Evolutionary conservation across 2,329 filamentous ascomycete genomes (phyloP), one percentile per base, ranked within the genome.

Genomic region (Metarhizium guizhouense): DNA sequence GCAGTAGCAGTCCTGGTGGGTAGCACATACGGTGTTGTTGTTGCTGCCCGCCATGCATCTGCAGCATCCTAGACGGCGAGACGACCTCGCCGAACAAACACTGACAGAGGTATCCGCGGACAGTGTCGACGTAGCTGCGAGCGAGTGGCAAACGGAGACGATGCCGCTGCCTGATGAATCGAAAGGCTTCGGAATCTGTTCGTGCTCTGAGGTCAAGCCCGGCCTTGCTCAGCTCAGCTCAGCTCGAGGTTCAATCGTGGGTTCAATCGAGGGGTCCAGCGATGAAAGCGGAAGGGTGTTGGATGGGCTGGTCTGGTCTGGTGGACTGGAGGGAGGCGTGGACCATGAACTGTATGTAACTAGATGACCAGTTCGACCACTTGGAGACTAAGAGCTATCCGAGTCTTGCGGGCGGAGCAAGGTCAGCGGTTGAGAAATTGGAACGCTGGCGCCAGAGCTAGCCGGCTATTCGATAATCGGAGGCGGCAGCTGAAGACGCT

Each of bases 51-150:
- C 70, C 70, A 74, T 74, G 69, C 68, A 68, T 71, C 67, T 70
- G 70, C 66, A 70, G 70, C 72, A 74, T 74, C 70, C 64, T 73
- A 70, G 68, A 63, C 65, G 64, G 64, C 63, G 63, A 64, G 59
- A 57, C 51, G 43, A 47, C 47, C 43, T 53, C 56, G 55, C 54
- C 57, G 58, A 40, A 20, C 48, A 53, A 40, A 47, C 40, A 45
- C 36, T 52, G 57, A 42, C 52, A 54, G 52, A 53, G 48, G 59
- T 58, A 53, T 57, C 53, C 58, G 52, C 58, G 57, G 60, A 62
- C 60, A 63, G 61, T 60, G 61, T 36, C 45, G 50, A 40, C 18
- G 16, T 13, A 25, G n/a, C n/a, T 7, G n/a, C 36, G 6, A 30
- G 25, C 25, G 40, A 25, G 49, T 52, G 14, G 50, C 40, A 47